A percentile compares a stretch with the other conserved stretches of the same genome.
Conservation (phyloP, 495 filamentous ascomycete genomes). For the Penicillium pulvis region DNA sequence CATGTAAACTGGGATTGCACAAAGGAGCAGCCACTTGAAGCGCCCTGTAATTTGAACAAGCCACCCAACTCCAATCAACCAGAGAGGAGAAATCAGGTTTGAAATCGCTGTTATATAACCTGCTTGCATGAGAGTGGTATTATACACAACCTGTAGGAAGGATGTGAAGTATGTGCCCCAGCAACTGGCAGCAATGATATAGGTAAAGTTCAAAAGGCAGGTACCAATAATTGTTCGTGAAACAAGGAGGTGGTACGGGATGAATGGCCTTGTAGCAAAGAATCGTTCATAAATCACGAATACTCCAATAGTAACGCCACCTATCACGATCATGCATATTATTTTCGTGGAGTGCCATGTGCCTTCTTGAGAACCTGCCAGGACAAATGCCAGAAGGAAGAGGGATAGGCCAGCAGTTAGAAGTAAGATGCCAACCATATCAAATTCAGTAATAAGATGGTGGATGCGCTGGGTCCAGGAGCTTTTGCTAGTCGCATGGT, state of each 20-base stretch:
- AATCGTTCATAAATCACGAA: conserved; percentile 58
- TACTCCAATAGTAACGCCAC: conserved; percentile 47
- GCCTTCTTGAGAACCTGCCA: conserved; percentile 42
- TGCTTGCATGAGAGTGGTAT: conserved; percentile 52
- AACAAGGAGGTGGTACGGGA: conserved; percentile 55
- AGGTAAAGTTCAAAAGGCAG: conserved; percentile 49
- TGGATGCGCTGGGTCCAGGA: too few relatives aligned
- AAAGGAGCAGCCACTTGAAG: conserved; percentile 47
- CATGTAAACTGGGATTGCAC: conserved; percentile 57
- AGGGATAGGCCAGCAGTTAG: conserved; percentile 55
- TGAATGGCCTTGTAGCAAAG: conserved; percentile 53
- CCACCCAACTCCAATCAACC: conserved; percentile 46
- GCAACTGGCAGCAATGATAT: conserved; percentile 50
- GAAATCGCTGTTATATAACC: conserved; percentile 51
- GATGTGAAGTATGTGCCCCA: conserved; percentile 55
- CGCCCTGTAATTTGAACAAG: conserved; percentile 54
- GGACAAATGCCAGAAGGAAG: conserved; percentile 56
- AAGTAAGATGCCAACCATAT: conserved; percentile 54
- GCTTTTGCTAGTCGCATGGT: too few relatives aligned
- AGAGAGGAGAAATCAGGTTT: conserved; percentile 46
- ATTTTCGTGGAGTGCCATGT: conserved; percentile 50
- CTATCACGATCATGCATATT: conserved; percentile 55
- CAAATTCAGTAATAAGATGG: conserved; percentile 16
- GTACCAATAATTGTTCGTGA: conserved; percentile 61
- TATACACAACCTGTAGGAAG: conserved; percentile 66